phyloP scores from a whole-genome alignment of 352 stramenopile genomes.

The Globisporangium paddicum region DNA sequence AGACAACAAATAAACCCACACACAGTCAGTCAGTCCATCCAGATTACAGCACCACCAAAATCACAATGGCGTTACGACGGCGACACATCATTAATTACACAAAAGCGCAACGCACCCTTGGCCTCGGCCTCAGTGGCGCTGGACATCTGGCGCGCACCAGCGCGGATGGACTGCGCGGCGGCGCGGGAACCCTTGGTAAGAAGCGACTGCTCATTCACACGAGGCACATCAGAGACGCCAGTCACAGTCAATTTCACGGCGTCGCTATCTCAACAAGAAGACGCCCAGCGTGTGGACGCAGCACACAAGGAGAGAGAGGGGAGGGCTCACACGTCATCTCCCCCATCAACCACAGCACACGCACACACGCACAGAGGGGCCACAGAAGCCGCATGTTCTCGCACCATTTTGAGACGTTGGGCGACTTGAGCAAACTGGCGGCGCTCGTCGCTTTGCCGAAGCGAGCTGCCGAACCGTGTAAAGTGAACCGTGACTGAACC shows the following conservation, averaged over 20 bases:
- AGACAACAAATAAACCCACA: background rate
- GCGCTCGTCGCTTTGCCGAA: background rate
- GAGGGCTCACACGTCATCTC: background rate
- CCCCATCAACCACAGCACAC: background rate
- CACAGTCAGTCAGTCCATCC: background rate
- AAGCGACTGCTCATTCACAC: slow-evolving; percentile 40
- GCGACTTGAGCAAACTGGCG: slow-evolving; percentile 16
- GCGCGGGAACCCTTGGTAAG: slow-evolving; percentile 55
- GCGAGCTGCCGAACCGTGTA: no score
- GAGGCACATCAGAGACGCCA: background rate
- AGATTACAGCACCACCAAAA: slow-evolving; percentile 14
- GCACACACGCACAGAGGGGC: background rate
- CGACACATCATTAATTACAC: no score
- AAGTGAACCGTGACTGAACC: no score
- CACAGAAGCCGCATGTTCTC: background rate
- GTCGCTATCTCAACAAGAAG: background rate
- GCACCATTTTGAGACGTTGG: slow-evolving; percentile 16
- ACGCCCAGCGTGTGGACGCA: background rate
- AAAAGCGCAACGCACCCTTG: slow-evolving; percentile 43
- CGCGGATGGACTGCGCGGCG: slow-evolving; percentile 44
- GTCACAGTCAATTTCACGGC: background rate
- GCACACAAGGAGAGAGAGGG: background rate
- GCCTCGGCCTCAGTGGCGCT: slow-evolving; percentile 75
- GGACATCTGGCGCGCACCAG: slow-evolving; percentile 74
- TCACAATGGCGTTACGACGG: background rate